Base-by-base conservation (phyloP, 1,284 basidiomycete genomes). In the Naganishia liquefaciens region DNA sequence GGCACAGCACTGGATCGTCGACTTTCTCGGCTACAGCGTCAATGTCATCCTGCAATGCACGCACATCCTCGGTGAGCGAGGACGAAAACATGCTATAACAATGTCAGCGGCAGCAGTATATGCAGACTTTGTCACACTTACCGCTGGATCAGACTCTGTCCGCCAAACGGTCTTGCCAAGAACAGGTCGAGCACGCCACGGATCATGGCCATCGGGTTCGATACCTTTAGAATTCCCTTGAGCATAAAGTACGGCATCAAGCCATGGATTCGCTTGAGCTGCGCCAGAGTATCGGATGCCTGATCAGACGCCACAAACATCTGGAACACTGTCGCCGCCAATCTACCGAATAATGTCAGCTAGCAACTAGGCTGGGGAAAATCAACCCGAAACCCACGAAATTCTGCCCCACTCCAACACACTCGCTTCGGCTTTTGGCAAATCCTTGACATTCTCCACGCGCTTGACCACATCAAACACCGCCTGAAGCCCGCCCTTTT, bases 201-300 rank as follows among this genome's bases (percentile, higher is more conserved):
- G 71, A 99, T 93, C 95, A 99, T 99, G 17, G 87, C 86, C 70
- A 99, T 88, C 0, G 95, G 95, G 77, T 98, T 99, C 64, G 91
- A 95, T 70, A 99, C 90, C 76, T 87, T 89, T 68, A 99, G 81
- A 21, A 93, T 89, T 6, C 91, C 85, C 76, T 93, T 95, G 67
- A 99, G 85, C 81, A 98, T 87, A 74, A 98, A 93, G 79, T 99
- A 99, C 3, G 95, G 95, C 92, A 99, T 97, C 65, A 97, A 81
- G 1, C 91, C 91, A 75, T 99, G 96, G 62, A 97, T 86, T 47
- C 94, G 86, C 80, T 98, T 99, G 68, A 99, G 80, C 68, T 87
- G 85, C 1, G 90, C 84, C 70, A 98, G 89, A 13, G 87, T 89
- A 71, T 96, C 90, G 3, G 93, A 95, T 11, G 93, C 90, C 65